These are phyloP conservation scores for Coniochaeta sp. DNA, from an alignment of 2,329 filamentous ascomycete genomes.

Conservation along the genomic window DNA sequence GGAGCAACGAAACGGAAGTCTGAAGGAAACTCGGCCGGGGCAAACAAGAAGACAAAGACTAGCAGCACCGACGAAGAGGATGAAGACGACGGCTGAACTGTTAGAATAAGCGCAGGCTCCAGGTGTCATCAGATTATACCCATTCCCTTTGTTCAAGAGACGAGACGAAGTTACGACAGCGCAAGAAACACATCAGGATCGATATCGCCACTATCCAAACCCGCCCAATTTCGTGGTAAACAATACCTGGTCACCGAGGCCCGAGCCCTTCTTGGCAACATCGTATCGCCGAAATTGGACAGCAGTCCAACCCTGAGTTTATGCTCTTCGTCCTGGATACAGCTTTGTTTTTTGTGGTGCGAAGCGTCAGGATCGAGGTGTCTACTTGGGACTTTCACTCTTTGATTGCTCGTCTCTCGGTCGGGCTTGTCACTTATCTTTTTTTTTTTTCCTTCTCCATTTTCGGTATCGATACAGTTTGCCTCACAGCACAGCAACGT, in stretches of 20 bases:
- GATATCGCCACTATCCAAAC: neutral
- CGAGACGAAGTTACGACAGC: constrained; percentile 18
- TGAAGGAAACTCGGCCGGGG: constrained; percentile 35
- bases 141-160: constrained; percentile 12
- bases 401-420: neutral
- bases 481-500: constrained; percentile 19
- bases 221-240: neutral
- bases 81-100: constrained; percentile 11
- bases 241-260: neutral
- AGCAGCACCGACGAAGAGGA: constrained; percentile 33
- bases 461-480: constrained; percentile 12
- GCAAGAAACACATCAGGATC: neutral
- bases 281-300: neutral
- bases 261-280: neutral
- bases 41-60: constrained; percentile 47
- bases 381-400: neutral
- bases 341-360: neutral
- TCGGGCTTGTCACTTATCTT: neutral
- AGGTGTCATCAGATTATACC: constrained; percentile 11
- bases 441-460: neutral
- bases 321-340: neutral
- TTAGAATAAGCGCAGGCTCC: neutral
- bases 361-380: neutral
- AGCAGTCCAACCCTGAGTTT: neutral
- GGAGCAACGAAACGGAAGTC: constrained; percentile 55